Conservation (phyloP, 1,284 basidiomycete genomes). For the Microbotryum lychnidis-dioicae region DNA sequence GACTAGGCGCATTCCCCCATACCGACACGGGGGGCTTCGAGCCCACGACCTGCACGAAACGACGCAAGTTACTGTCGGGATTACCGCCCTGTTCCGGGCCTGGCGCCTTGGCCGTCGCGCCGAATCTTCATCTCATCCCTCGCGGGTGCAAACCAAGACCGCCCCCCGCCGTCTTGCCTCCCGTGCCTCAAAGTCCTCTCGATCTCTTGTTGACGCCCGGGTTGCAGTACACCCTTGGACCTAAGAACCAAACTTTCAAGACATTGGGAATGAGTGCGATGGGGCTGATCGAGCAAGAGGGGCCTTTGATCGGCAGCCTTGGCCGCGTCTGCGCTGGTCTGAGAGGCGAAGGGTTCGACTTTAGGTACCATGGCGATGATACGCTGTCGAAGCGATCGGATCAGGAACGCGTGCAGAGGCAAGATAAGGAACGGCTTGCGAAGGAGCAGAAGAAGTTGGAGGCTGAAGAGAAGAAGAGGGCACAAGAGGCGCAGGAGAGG, state of each 20-base stretch:
- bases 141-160: not conserved
- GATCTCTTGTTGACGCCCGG: conserved; percentile 31
- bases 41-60: conserved; percentile 8
- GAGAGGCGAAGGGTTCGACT: conserved; percentile 33
- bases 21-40: conserved; percentile 21
- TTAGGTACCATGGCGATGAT: conserved; percentile 27
- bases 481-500: conserved; percentile 5
- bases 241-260: conserved; percentile 27
- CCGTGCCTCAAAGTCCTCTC: conserved; percentile 30
- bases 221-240: conserved; percentile 27
- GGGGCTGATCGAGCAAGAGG: conserved; percentile 33
- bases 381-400: not conserved
- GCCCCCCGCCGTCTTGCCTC: conserved; percentile 25
- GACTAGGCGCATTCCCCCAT: conserved; percentile 30
- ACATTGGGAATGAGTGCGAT: conserved; percentile 28
- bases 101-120: conserved; percentile 22
- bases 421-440: conserved; percentile 3
- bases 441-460: not conserved
- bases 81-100: not conserved
- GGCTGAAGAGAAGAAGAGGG: conserved; percentile 1
- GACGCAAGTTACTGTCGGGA: conserved; percentile 19
- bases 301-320: conserved; percentile 23
- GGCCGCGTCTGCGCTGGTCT: conserved; percentile 27
- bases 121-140: conserved; percentile 24
- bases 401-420: not conserved